phyloP scores from a whole-genome alignment of 345 rosid genomes.

The Camelina sativa region DNA sequence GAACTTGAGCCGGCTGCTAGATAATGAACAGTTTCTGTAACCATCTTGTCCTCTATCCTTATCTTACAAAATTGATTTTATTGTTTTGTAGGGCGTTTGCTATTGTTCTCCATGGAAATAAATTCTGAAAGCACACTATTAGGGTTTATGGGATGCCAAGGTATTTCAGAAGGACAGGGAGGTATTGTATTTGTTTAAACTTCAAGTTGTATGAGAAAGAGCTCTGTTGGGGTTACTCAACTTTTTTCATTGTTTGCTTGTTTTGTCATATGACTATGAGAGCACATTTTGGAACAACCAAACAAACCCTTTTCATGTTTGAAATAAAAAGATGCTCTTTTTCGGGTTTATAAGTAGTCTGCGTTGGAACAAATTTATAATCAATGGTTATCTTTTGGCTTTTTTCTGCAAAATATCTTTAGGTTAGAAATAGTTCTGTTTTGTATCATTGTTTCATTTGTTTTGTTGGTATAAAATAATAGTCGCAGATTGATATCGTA shows the following conservation, averaged over 20 bases:
- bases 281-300: conserved; percentile 41
- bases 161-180: conserved; percentile 34
- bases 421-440: neutral
- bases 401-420: conserved; percentile 3
- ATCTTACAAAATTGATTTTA: neutral
- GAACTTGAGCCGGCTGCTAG: neutral
- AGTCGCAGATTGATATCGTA: neutral
- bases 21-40: neutral
- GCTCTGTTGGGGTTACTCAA: conserved; percentile 17
- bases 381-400: conserved; percentile 20
- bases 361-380: neutral
- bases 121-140: conserved; percentile 32
- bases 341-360: conserved; percentile 22
- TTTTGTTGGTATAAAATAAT: neutral
- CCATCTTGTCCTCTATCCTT: neutral
- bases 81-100: conserved; percentile 28
- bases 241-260: conserved; percentile 31
- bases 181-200: conserved; percentile 34
- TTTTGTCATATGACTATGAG: conserved; percentile 22
- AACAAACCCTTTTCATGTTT: conserved; percentile 42
- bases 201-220: conserved; percentile 32
- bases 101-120: conserved; percentile 40
- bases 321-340: conserved; percentile 42
- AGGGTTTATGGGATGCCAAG: conserved; percentile 28
- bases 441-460: neutral